Base-by-base conservation (phyloP, 2,329 filamentous ascomycete genomes). In the Fusarium sp. region DNA sequence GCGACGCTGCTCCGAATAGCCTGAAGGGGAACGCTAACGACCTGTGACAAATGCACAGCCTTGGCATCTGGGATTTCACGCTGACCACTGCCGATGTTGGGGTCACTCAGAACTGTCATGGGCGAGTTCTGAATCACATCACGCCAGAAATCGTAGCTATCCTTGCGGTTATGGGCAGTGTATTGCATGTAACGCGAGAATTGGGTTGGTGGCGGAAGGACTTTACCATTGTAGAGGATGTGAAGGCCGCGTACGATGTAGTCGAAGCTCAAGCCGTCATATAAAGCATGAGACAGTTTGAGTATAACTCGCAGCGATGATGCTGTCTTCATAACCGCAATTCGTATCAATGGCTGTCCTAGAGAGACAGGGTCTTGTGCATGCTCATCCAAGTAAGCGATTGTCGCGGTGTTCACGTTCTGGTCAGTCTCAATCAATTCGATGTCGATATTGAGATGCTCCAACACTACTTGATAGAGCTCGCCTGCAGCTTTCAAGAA, bases 221-320 rank as follows among this genome's bases (percentile, higher is more conserved):
- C 21, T 16, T 47, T 61, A 4, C 61, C 63, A 18, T 46, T 62
- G 37, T 69, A 74, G 0, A 73, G 44, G 1, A 47, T 29, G 16
- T 69, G 66, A 21, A 74, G 61, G 7, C 41, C 54, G 20, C 59
- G 52, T n/a, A 69, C 31, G n/a, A 74, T 55, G 28, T 62, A 33
- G 26, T 68, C 63, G 3, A 74, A 18, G 16, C 70, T 73, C 37
- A 71, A 9, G 18, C 72, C 72, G 21, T 74, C 72, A 18, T 74
- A 74, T 31, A 74, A 18, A 18, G 72, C 72, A 24, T 74, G 72
- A 3, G 68, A 72, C 29, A 72, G 31, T 4, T 53, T 48, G 2
- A 74, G 53, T 11, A 73, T 18, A 2, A 74, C 46, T 3, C 68
- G 66, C 12, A 61, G 13, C 4, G 48, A 50, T 12, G 57, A 31